Evolutionary conservation across 148 eudicot genomes (phyloP).

Genomic region (Diospyros lotus): DNA sequence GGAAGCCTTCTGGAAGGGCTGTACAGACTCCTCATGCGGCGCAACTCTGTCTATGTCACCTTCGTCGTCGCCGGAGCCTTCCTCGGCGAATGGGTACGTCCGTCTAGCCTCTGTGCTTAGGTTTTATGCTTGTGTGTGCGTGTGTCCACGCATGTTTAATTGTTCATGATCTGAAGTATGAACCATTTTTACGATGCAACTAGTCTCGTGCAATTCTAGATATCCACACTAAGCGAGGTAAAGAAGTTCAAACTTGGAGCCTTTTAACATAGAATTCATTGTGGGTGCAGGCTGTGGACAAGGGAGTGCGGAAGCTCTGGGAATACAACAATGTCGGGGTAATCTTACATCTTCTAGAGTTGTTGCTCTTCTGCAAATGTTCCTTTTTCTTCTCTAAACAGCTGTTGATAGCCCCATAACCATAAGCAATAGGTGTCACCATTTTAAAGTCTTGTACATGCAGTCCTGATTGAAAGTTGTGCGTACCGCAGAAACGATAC

Average conservation of each 20-base stretch:
- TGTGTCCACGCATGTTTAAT: too few species aligned
- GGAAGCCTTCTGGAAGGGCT: too few species aligned
- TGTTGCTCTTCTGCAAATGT: not conserved
- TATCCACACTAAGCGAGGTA: too few species aligned
- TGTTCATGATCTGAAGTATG: too few species aligned
- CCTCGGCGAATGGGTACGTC: conserved; percentile 51
- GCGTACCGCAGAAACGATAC: conserved; percentile 33
- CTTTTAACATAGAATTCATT: not conserved
- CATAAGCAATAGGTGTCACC: not conserved
- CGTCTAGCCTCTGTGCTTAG: not conserved
- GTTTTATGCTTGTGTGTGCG: not conserved
- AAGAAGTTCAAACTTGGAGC: too few species aligned
- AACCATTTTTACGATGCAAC: too few species aligned
- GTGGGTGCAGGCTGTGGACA: conserved; percentile 59
- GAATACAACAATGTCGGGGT: conserved; percentile 79
- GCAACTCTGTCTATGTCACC: conserved; percentile 44
- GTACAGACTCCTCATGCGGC: too few species aligned
- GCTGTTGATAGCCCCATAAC: not conserved
- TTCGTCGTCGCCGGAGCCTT: conserved; percentile 78
- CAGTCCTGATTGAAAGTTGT: not conserved
- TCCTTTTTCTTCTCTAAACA: not conserved
- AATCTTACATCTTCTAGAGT: not conserved
- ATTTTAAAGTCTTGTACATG: too few species aligned
- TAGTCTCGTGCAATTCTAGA: too few species aligned
- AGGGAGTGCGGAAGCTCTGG: conserved; percentile 74